phyloP scores from a whole-genome alignment of 352 stramenopile species.

The Phytophthora pistaciae region DNA sequence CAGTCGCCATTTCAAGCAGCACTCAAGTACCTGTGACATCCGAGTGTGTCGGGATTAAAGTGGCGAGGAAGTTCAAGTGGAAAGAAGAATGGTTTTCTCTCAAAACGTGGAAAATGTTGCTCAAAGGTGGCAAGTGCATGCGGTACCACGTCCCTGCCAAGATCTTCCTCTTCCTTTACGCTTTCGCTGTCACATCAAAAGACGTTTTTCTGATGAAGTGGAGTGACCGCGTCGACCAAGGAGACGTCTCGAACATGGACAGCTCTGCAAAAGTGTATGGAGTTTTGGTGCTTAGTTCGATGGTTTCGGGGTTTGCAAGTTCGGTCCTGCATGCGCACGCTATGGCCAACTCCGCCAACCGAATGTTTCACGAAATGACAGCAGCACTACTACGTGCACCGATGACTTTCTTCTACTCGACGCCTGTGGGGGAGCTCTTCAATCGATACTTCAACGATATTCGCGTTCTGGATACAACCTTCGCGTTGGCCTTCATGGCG shows the following conservation, averaged over 20 bases:
- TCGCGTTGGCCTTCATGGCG: slow-evolving; percentile 38
- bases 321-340: slow-evolving; percentile 45
- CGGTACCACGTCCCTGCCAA: slow-evolving; percentile 34
- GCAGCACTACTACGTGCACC: slow-evolving; percentile 46
- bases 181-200: slow-evolving; percentile 36
- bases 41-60: slow-evolving; percentile 33
- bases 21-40: slow-evolving; percentile 33
- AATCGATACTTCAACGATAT: slow-evolving; percentile 59
- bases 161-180: slow-evolving; percentile 43
- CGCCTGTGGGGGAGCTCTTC: slow-evolving; percentile 55
- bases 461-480: slow-evolving; percentile 35
- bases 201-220: slow-evolving; percentile 52
- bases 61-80: slow-evolving; percentile 33
- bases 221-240: slow-evolving; percentile 40
- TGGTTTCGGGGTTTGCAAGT: slow-evolving; percentile 40
- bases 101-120: slow-evolving; percentile 37
- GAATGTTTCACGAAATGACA: slow-evolving; percentile 59
- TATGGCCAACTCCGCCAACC: slow-evolving; percentile 43
- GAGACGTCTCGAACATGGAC: slow-evolving; percentile 36
- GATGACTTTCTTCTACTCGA: slow-evolving; percentile 57
- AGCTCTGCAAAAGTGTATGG: slow-evolving; percentile 43
- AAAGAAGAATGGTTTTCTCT: slow-evolving; percentile 41
- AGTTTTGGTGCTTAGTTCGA: slow-evolving; percentile 44
- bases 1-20: neutral
- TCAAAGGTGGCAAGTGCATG: slow-evolving; percentile 32